Evolutionary conservation across 208 protist species (phyloP).

Genomic region (Strigomonas oncopelti): DNA sequence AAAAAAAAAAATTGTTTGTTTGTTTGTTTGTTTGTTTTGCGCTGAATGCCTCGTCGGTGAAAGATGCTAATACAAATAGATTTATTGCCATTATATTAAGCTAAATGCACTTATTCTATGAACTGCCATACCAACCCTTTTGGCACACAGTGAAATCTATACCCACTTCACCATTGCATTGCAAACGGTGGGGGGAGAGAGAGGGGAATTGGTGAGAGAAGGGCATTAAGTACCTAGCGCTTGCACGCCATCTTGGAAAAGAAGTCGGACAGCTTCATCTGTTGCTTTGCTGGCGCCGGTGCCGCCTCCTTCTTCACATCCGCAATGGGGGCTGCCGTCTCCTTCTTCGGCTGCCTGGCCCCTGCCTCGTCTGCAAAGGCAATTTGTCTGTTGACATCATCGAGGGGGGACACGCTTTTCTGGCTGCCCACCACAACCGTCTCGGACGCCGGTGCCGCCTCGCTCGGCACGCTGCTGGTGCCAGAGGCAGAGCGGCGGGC

Average conservation of each 20-base stretch:
- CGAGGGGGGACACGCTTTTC: background rate
- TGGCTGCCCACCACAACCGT: background rate
- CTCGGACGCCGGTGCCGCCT: background rate
- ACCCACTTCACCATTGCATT: no score
- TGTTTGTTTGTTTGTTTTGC: no score
- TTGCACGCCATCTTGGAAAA: conserved; percentile 82
- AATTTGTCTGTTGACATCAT: background rate
- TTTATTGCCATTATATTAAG: no score
- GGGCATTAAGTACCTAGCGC: conserved; percentile 1
- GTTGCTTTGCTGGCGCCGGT: conserved; percentile 19
- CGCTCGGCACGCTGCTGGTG: background rate
- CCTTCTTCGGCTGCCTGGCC: background rate
- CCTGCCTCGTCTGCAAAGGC: background rate
- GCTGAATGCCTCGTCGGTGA: no score
- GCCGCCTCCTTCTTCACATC: conserved; percentile 2
- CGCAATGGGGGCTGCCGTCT: background rate
- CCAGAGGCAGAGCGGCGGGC: background rate
- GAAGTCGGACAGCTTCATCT: conserved; percentile 84
- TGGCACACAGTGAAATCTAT: no score
- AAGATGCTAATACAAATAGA: no score
- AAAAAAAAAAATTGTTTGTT: background rate
- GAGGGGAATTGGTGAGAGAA: no score
- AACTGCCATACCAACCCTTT: no score
- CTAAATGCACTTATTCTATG: no score
- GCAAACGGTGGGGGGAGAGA: no score